Evolutionary conservation across 2,329 filamentous ascomycete species (phyloP).

Genomic region (Aspergillus glaucus): DNA sequence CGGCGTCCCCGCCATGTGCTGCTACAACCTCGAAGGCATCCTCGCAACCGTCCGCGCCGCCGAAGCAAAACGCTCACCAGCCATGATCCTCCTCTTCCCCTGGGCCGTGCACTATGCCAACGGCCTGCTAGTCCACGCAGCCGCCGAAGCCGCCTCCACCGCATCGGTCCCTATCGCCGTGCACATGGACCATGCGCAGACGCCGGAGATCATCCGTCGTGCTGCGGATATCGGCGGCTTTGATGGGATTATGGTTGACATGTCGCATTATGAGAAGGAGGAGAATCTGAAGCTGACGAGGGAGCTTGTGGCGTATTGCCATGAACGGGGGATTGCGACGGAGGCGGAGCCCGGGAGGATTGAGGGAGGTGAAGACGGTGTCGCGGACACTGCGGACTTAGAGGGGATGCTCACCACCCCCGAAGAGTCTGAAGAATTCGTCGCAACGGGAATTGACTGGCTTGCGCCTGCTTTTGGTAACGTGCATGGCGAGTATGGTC

Average conservation of each 20-base stretch:
- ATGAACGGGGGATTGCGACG: slow-evolving; percentile 59
- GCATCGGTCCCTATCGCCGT: slow-evolving; percentile 56
- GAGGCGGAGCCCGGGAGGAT: slow-evolving; percentile 68
- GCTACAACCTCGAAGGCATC: slow-evolving; percentile 66
- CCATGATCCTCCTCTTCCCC: slow-evolving; percentile 68
- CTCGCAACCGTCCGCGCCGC: slow-evolving; percentile 63
- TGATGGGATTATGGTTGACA: slow-evolving; percentile 72
- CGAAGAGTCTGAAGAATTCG: slow-evolving; percentile 64
- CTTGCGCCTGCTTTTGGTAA: slow-evolving; percentile 71
- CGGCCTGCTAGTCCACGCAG: slow-evolving; percentile 49
- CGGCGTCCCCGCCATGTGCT: slow-evolving; percentile 56
- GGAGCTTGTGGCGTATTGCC: slow-evolving; percentile 58
- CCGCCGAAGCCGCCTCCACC: slow-evolving; percentile 50
- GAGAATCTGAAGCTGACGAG: slow-evolving; percentile 62
- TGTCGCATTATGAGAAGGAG: slow-evolving; percentile 65
- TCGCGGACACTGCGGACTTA: slow-evolving; percentile 59
- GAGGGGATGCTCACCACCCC: slow-evolving; percentile 61
- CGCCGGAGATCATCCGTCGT: slow-evolving; percentile 54
- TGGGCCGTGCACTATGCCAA: slow-evolving; percentile 65
- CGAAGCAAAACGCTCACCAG: slow-evolving; percentile 59
- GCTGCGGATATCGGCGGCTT: slow-evolving; percentile 59
- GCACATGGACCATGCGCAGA: slow-evolving; percentile 63
- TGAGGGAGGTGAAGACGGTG: slow-evolving; percentile 68
- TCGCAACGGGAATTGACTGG: slow-evolving; percentile 65
- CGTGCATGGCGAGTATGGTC: slow-evolving; percentile 67